Evolutionary conservation across 2,329 filamentous ascomycete genomes (phyloP).

Genomic region (Scortechinia acanthostroma): DNA sequence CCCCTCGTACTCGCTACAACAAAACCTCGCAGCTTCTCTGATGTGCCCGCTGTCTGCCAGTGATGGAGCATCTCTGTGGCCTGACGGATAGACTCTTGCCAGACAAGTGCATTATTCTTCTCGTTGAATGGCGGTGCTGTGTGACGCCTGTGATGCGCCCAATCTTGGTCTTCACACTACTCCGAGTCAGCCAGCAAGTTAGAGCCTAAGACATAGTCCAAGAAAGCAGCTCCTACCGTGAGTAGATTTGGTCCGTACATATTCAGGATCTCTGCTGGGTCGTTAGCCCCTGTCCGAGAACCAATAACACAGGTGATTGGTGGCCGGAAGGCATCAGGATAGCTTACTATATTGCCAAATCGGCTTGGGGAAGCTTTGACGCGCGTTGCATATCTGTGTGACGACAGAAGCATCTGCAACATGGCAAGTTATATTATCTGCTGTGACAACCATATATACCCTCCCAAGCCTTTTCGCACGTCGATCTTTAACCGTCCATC

Average conservation of each 20-base stretch:
- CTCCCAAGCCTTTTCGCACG: not conserved
- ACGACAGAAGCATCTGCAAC: not conserved
- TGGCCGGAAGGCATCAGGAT: not conserved
- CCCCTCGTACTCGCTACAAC: not conserved
- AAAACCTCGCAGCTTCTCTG: not conserved
- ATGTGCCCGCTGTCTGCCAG: not conserved
- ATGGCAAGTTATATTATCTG: not conserved
- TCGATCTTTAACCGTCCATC: not conserved
- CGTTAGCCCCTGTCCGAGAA: too few relatives aligned
- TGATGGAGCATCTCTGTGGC: not conserved
- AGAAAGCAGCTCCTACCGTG: too few relatives aligned
- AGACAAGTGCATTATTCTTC: not conserved
- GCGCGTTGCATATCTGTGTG: not conserved
- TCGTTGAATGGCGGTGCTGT: not conserved
- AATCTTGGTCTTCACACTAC: not conserved
- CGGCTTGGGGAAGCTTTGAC: not conserved
- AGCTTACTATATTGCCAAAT: not conserved
- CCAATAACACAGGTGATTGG: not conserved
- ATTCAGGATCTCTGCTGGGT: not conserved
- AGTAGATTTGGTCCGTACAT: not conserved
- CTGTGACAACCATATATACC: not conserved
- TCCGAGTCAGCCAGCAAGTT: not conserved
- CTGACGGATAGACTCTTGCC: not conserved
- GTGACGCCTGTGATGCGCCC: not conserved
- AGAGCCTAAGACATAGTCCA: not conserved